Base-by-base conservation (phyloP, 768 basidiomycete species). In the Phaeotremella fagi region DNA sequence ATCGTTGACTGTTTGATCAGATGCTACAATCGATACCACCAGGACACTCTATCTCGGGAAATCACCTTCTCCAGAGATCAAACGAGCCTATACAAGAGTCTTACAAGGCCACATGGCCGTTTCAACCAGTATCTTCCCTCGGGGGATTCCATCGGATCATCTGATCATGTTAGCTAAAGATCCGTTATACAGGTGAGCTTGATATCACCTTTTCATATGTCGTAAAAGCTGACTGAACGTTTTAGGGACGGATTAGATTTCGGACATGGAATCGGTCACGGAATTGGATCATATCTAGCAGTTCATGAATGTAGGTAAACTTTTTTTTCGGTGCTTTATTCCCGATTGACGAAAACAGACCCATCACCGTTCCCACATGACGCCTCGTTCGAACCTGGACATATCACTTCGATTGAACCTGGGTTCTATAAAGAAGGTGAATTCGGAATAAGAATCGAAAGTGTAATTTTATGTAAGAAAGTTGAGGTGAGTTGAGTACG, bases 31-130 rank as follows among this genome's bases (percentile, higher is more conserved):
- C 61, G 79, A 80, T 64, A 79, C 78, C 20, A 79, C 79, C 0
- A 70, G 78, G 25, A 78, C 77, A 0, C 33, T 72, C 47, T 72
- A 90, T 76, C 88, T 92, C 67, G 90, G 90, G 36, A 81, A 84
- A n/a, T 87, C 88, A 5, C 83, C 85, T n/a, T 55, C 79, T n/a
- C 86, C 89, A 58, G 85, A 89, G 71, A 45, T 70, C 49, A 85
- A 83, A 70, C 86, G 91, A 60, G 90, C 94, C 1, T 99, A 84
- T 75, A 99, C 95, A 26, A 80, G 90, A 42, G 95, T 98, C 37
- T 73, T 99, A 52, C 95, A 99, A 76, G 94, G 92, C 6, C 95
- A 99, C 77, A 94, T 98, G 60, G 89, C 89, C 23, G 88, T 97
- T 64, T 90, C 92, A 75, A 82, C 80, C 57, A 86, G 87, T 3